Percentiles rank a stretch among this genome's conserved stretches.
Evolutionary conservation across 305 asterid genomes (phyloP).

Genomic region (Lippia alba): DNA sequence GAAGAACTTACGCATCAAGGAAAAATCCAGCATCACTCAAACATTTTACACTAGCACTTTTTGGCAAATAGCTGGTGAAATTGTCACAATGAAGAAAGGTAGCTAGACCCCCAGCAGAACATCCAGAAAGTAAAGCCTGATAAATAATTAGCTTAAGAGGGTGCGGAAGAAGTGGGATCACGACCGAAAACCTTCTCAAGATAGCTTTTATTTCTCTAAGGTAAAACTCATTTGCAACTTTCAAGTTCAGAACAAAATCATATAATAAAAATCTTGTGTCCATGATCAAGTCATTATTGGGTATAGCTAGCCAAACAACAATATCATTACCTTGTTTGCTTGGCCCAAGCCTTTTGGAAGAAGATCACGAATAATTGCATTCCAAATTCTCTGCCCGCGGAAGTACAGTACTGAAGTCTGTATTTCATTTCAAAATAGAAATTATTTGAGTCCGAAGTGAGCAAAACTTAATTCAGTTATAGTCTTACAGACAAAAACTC

Average conservation of each 20-base stretch:
- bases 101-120: slow-evolving; percentile 96
- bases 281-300: not conserved
- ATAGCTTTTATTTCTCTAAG: not conserved
- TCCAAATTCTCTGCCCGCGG: slow-evolving; percentile 95
- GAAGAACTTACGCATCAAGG: slow-evolving; percentile 72
- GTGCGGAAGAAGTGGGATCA: not conserved
- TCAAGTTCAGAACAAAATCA: not conserved
- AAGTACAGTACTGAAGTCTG: slow-evolving; percentile 88
- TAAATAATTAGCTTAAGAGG: not conserved
- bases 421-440: slow-evolving; percentile 46
- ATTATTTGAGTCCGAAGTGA: slow-evolving; percentile 25
- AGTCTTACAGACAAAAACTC: too few relatives aligned
- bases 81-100: slow-evolving; percentile 82
- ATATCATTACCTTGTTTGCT: slow-evolving; percentile 65
- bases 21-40: slow-evolving; percentile 94
- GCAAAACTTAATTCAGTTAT: too few relatives aligned
- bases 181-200: not conserved
- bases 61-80: slow-evolving; percentile 68
- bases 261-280: not conserved
- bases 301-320: not conserved
- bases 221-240: not conserved
- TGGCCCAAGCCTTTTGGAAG: slow-evolving; percentile 82
- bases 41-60: slow-evolving; percentile 79
- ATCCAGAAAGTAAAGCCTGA: slow-evolving; percentile 93
- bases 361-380: slow-evolving; percentile 78